Evolutionary conservation across 1,139 yeast genomes (phyloP), one percentile per base, ranked within the genome.

Genomic region (Diutina catenulata): DNA sequence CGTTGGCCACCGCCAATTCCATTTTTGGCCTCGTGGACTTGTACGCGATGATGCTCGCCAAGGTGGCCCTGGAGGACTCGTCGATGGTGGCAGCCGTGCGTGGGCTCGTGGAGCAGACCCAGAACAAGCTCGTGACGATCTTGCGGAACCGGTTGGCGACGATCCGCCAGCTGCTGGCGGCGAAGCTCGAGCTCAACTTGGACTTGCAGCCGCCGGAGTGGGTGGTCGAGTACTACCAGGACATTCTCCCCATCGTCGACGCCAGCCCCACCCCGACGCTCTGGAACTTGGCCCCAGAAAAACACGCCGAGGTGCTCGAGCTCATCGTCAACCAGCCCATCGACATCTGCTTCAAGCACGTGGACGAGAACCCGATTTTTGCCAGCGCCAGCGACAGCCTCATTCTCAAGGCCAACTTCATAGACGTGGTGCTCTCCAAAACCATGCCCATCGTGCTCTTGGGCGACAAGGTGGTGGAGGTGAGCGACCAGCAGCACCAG

Each of bases 201-300:
- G 78, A 74, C 39, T 59, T 80, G 37, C 69, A 78, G 43, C 73
- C 86, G 7, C 88, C 91, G 0, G 86, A 79, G 45, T 81, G 91
- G 93, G 55, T 80, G 13, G 62, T 72, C 37, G 77, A 74, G 6
- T 75, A 73, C 48, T 62, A 73, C 45, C 53, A 70, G 1, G 76
- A 68, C 24, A 56, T 72, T 15, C 58, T 76, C 41, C 74, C 72
- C 6, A 52, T 70, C 3, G 60, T 74, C 39, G 80, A 74, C 46
- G 62, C 59, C 39, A 49, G 52, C 21, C 52, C 59, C 6, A 39
- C 51, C 5, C 51, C 53, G 11, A 62, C 68, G 21, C 57, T 71
- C 24, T 56, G 69, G 47, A 60, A 59, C 20, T 51, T 74, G 33
- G 43, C 60, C 3, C 50, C 49, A 1, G 57, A 57, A 1, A 59